Base-by-base conservation (phyloP, 306 rosid genomes). In the Lathyrus sativus region DNA sequence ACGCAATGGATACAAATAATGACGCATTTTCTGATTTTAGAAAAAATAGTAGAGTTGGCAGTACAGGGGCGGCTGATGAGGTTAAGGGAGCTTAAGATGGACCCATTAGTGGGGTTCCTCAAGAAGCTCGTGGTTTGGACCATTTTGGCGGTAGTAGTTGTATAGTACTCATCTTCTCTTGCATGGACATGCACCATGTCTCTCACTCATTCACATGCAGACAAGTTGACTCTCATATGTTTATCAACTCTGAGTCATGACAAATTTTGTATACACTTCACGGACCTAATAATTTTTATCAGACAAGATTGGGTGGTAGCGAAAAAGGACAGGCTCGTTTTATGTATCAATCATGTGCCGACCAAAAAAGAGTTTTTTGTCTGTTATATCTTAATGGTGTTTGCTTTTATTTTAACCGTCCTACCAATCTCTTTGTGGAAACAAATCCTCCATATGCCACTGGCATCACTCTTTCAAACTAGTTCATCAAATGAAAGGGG, bases 131-230 rank as follows among this genome's bases (percentile, higher is more conserved):
- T 89, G 96, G 96, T 38, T 79, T 76, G 76, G 79, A 85, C 88
- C 80, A 66, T 59, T 81, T 86, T 89, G 96, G 92, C 90, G 89
- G 92, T 84, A 49, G 75, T 67, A 28, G 3, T n/a, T n/a, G n/a
- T 38, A 8, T 10, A 5, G 6, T 41, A 26, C 35, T 26, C 33
- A 22, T 4, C 17, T 55, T 14, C 18, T 26, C 42, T 45, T 62
- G 68, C 59, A 63, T 64, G 67, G 62, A 69, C 61, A 54, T 24
- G 33, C 71, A 73, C 1, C 71, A 73, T 59, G 65, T 66, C 51
- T 48, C 31, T 46, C 48, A 42, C 37, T 31, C 18, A 61, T 22
- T 18, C 15, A 57, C 18, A 45, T 42, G 18, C 55, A 58, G 10
- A 78, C 69, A 14, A 72, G 53, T 78, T 78, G 77, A 78, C 71